Percentiles rank a stretch among this genome's conserved stretches.
phyloP scores from a whole-genome alignment of 169 alveolate species.

The Eimeria maxima region DNA sequence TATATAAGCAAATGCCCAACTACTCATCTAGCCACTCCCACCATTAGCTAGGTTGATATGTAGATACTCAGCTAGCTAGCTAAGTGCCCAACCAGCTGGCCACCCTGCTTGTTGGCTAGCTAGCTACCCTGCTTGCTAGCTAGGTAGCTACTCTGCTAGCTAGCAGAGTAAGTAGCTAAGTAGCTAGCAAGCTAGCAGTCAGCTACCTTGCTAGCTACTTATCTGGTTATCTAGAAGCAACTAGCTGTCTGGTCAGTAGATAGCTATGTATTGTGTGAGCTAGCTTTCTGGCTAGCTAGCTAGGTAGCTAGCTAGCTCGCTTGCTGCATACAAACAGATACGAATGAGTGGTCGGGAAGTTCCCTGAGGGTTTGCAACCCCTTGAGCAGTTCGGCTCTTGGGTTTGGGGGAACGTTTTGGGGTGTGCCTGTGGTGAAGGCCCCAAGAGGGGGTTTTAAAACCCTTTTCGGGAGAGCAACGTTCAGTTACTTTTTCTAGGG shows the following conservation, averaged over 20 bases:
- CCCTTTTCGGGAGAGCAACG: neutral
- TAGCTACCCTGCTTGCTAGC: neutral
- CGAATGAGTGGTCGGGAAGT: neutral
- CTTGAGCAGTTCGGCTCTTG: neutral
- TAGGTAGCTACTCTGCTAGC: neutral
- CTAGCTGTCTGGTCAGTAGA: neutral
- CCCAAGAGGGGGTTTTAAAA: neutral
- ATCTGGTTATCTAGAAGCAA: neutral
- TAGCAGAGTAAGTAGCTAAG: neutral
- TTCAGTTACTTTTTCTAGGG: neutral
- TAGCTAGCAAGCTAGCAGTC: neutral
- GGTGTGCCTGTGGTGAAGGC: neutral
- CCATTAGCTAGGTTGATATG: neutral
- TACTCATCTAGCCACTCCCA: neutral
- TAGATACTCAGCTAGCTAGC: neutral
- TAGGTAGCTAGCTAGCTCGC: neutral
- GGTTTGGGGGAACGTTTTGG: neutral
- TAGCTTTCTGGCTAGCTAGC: neutral
- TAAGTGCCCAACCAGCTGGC: neutral
- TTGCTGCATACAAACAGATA: neutral
- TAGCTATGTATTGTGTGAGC: neutral
- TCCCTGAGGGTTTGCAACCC: neutral
- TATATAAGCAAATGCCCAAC: neutral
- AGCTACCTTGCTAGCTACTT: neutral
- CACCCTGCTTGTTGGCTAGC: neutral